Conservation (phyloP, 2,329 filamentous ascomycete genomes). For the Macroventuria anomochaeta region DNA sequence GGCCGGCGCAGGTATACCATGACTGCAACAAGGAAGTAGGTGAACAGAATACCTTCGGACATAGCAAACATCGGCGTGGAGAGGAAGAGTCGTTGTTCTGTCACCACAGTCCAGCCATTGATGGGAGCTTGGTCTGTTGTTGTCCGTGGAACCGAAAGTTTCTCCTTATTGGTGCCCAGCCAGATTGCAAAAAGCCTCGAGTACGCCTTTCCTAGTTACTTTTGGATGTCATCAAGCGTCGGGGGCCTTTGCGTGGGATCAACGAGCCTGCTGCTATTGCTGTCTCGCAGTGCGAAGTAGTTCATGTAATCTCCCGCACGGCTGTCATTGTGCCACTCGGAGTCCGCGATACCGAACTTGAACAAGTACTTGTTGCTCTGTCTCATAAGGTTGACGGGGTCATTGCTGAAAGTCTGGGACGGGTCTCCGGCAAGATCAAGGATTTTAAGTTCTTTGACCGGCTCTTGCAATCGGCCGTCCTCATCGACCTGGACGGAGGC, state of each 20-base stretch:
- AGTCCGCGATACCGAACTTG: not conserved
- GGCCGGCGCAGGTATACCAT: slow-evolving; percentile 54
- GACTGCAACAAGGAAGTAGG: slow-evolving; percentile 55
- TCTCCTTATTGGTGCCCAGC: slow-evolving; percentile 52
- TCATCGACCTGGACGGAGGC: slow-evolving; percentile 48
- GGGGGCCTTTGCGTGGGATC: slow-evolving; percentile 54
- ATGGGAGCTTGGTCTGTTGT: not conserved
- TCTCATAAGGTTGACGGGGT: slow-evolving; percentile 27
- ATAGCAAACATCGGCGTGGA: slow-evolving; percentile 56
- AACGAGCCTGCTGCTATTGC: slow-evolving; percentile 44
- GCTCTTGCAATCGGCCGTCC: slow-evolving; percentile 36
- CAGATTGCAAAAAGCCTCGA: slow-evolving; percentile 52
- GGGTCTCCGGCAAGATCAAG: not conserved
- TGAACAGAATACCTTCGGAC: slow-evolving; percentile 51
- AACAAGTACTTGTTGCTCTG: slow-evolving; percentile 38
- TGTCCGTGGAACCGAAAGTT: slow-evolving; percentile 43
- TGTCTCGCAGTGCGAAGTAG: slow-evolving; percentile 51
- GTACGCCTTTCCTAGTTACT: slow-evolving; percentile 42
- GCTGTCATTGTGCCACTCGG: slow-evolving; percentile 58
- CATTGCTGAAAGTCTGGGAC: slow-evolving; percentile 31
- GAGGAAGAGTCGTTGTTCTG: slow-evolving; percentile 58
- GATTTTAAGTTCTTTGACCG: not conserved
- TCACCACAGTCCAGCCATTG: slow-evolving; percentile 18
- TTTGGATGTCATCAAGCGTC: slow-evolving; percentile 31
- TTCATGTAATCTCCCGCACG: slow-evolving; percentile 55